These are phyloP conservation scores for Calonectria pseudoreteaudii DNA, from an alignment of 2,329 filamentous ascomycete species.

Conservation along the genomic window DNA sequence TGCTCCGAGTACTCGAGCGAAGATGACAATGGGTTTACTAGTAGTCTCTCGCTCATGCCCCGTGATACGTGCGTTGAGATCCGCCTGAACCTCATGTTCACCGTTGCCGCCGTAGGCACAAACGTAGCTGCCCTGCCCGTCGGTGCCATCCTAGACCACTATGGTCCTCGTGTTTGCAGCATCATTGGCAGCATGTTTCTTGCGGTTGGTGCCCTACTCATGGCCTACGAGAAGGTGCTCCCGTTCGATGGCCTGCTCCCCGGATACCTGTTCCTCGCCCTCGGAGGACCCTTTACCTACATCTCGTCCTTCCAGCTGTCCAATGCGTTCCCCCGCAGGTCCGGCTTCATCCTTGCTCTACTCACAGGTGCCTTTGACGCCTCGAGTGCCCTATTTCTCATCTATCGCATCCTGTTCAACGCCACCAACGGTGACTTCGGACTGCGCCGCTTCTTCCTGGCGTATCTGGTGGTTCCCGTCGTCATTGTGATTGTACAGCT, in stretches of 20 bases:
- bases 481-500: slow-evolving; percentile 76
- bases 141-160: slow-evolving; percentile 85
- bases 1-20: slow-evolving; percentile 56
- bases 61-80: slow-evolving; percentile 61
- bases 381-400: slow-evolving; percentile 81
- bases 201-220: slow-evolving; percentile 75
- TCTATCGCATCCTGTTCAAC: slow-evolving; percentile 79
- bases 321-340: slow-evolving; percentile 82
- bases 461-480: slow-evolving; percentile 77
- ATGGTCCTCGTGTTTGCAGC: slow-evolving; percentile 81
- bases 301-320: slow-evolving; percentile 87
- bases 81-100: slow-evolving; percentile 91
- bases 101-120: slow-evolving; percentile 85
- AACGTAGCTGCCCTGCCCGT: slow-evolving; percentile 89
- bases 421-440: slow-evolving; percentile 66
- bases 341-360: slow-evolving; percentile 82
- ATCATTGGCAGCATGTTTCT: slow-evolving; percentile 77
- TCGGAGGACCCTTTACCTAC: slow-evolving; percentile 85
- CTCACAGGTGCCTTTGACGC: slow-evolving; percentile 87
- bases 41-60: slow-evolving; percentile 34
- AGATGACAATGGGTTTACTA: neutral
- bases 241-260: slow-evolving; percentile 79
- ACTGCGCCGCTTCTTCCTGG: slow-evolving; percentile 76
- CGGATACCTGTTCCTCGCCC: slow-evolving; percentile 80
- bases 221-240: slow-evolving; percentile 72